phyloP scores from a whole-genome alignment of 148 eudicot species.

The Linanthus parryae region DNA sequence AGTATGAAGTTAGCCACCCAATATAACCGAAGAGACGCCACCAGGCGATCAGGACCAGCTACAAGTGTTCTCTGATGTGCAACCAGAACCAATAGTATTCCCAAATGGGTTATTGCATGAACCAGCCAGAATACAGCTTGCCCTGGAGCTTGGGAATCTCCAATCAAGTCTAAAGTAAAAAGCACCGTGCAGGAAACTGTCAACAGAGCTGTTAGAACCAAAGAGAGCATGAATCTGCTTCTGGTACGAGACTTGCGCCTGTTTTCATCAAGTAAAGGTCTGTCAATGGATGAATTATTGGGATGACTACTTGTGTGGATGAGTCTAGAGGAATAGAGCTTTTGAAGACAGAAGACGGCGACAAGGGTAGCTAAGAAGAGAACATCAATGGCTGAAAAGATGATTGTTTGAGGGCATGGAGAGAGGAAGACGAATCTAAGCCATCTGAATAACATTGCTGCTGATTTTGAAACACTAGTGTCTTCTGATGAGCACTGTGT shows the following conservation, averaged over 20 bases:
- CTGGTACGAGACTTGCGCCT: slow-evolving; percentile 12
- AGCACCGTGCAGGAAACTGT: slow-evolving; percentile 24
- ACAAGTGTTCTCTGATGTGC: slow-evolving; percentile 39
- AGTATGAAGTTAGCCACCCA: slow-evolving; percentile 37
- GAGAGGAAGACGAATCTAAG: slow-evolving; percentile 10
- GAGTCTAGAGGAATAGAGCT: neutral
- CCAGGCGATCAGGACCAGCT: slow-evolving; percentile 39
- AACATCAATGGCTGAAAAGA: slow-evolving; percentile 4
- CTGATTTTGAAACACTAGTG: slow-evolving; percentile 3
- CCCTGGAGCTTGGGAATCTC: slow-evolving; percentile 27
- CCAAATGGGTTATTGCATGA: slow-evolving; percentile 38
- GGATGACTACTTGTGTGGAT: neutral
- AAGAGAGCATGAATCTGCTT: slow-evolving; percentile 27
- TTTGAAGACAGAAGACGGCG: neutral
- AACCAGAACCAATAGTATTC: slow-evolving; percentile 32
- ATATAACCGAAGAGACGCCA: slow-evolving; percentile 43
- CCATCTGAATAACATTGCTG: too few relatives aligned
- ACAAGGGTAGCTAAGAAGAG: slow-evolving; percentile 6
- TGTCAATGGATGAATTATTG: slow-evolving; percentile 13
- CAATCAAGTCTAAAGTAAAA: slow-evolving; percentile 22
- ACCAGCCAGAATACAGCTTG: slow-evolving; percentile 28
- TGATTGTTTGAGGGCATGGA: slow-evolving; percentile 7
- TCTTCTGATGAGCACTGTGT: neutral
- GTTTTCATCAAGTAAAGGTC: slow-evolving; percentile 36
- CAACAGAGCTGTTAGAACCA: slow-evolving; percentile 26